Evolutionary conservation across 768 basidiomycete genomes (phyloP), one percentile per base, ranked within the genome.

Genomic region (Coprinellus aureogranulatus): DNA sequence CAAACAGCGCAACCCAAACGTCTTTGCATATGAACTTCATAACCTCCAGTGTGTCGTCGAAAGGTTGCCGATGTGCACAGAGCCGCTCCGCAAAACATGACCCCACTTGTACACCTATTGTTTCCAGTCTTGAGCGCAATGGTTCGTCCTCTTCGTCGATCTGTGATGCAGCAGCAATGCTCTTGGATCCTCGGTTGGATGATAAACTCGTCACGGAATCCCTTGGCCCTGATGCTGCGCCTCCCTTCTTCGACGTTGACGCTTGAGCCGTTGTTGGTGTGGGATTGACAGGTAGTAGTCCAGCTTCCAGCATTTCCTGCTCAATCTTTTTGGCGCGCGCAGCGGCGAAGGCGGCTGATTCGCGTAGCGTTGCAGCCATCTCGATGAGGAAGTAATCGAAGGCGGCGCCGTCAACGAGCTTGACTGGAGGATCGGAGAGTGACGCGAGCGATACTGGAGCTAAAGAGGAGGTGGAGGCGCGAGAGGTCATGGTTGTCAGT

Each of bases 1-100:
- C 90, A 87, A 92, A 97, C 55, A 89, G 89, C 22, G 88, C 85
- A 0, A 84, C 77, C 91, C 94, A 98, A 20, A 98, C 74, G 56
- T 97, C 94, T 67, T 98, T 98, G 76, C 94, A 98, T 57, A 98
- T 81, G 66, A 97, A 97, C 70, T 98, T 97, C 75, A 98, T 87
- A 10, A 84, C 87, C 59, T 98, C 95, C 6, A 98, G 78, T 0
- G 92, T 89, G 67, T 95, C 90, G 0, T 84, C 71, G 57, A 96
- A 91, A 53, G 90, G 78, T 30, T 84, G 76, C 62, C 87, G 78
- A 60, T 92, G 87, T 34, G 88, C 81, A 67, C 88, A 89, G 57
- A 96, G 69, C 61, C 94, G 79, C 77, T 96, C 94, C 1, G 88
- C 84, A 57, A 94, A 83, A 67, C 90, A 92, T 3, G 87, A 85